A percentile compares a stretch with the other conserved stretches of the same genome.
These are phyloP conservation scores for Aphanoascus verrucosus DNA, from an alignment of 2,329 filamentous ascomycete species.

Conservation along the genomic window DNA sequence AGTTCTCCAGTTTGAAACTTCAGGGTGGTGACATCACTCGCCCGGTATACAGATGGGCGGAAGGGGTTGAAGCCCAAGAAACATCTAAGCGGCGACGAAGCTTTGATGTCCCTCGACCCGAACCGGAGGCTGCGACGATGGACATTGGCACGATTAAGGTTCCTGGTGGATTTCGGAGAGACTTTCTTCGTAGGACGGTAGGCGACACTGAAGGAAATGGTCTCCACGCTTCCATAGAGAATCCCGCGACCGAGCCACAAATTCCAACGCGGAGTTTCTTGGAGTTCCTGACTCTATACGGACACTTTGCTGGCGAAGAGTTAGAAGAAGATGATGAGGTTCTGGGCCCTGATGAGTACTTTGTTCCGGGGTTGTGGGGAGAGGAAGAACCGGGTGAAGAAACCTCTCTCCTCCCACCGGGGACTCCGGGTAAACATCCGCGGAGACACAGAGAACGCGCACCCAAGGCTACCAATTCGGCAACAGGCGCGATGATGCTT, in stretches of 20 bases:
- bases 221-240: slow-evolving; percentile 29
- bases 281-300: slow-evolving; percentile 89
- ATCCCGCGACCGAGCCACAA: slow-evolving; percentile 40
- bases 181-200: slow-evolving; percentile 71
- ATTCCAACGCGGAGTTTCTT: slow-evolving; percentile 87
- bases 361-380: slow-evolving; percentile 42
- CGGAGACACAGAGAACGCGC: slow-evolving; percentile 66
- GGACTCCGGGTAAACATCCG: slow-evolving; percentile 58
- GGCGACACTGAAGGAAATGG: slow-evolving; percentile 48
- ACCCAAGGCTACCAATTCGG: slow-evolving; percentile 63
- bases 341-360: slow-evolving; percentile 78
- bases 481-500: slow-evolving; percentile 68
- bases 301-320: slow-evolving; percentile 94
- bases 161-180: slow-evolving; percentile 83
- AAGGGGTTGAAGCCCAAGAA: slow-evolving; percentile 63
- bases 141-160: slow-evolving; percentile 87
- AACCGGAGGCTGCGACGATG: slow-evolving; percentile 66
- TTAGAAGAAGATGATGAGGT: slow-evolving; percentile 94
- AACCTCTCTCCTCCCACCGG: slow-evolving; percentile 63
- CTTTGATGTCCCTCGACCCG: slow-evolving; percentile 66
- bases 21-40: slow-evolving; percentile 92
- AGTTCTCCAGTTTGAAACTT: slow-evolving; percentile 85
- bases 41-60: slow-evolving; percentile 93
- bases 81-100: slow-evolving; percentile 66
- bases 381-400: slow-evolving; percentile 76